Percentiles rank a stretch among this genome's conserved stretches.
Conservation (phyloP, 2,329 filamentous ascomycete species). For the Sarocladiaceae sp. region DNA sequence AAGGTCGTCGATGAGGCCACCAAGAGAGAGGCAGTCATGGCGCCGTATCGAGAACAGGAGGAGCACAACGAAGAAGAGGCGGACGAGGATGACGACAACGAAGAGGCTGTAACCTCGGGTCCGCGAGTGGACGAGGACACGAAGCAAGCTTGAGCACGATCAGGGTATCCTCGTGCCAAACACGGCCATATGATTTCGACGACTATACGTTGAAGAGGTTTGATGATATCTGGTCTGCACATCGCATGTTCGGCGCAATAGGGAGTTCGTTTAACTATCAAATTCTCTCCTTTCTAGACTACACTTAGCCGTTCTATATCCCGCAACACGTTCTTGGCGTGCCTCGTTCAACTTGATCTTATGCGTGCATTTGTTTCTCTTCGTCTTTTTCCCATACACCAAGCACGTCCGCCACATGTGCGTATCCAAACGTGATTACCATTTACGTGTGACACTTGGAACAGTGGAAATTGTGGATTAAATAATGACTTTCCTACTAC, state of each 20-base stretch:
- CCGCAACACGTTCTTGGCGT: too few species aligned
- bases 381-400: too few species aligned
- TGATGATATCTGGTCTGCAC: neutral
- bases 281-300: neutral
- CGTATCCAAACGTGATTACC: too few species aligned
- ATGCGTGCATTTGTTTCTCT: too few species aligned
- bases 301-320: neutral
- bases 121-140: constrained; percentile 11
- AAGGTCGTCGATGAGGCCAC: constrained; percentile 48
- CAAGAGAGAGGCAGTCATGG: constrained; percentile 23
- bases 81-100: constrained; percentile 12
- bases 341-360: too few species aligned
- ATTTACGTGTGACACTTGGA: too few species aligned
- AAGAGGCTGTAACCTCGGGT: neutral
- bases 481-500: constrained; percentile 8
- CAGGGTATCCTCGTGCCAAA: too few species aligned
- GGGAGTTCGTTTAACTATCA: neutral
- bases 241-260: constrained; percentile 7
- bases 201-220: neutral
- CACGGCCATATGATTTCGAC: neutral
- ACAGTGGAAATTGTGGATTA: constrained; percentile 2
- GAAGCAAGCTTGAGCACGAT: neutral
- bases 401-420: too few species aligned
- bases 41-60: constrained; percentile 16
- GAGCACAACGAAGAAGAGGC: constrained; percentile 12